phyloP scores from a whole-genome alignment of 2,329 filamentous ascomycete genomes.

The Curvularia eragrostidis region DNA sequence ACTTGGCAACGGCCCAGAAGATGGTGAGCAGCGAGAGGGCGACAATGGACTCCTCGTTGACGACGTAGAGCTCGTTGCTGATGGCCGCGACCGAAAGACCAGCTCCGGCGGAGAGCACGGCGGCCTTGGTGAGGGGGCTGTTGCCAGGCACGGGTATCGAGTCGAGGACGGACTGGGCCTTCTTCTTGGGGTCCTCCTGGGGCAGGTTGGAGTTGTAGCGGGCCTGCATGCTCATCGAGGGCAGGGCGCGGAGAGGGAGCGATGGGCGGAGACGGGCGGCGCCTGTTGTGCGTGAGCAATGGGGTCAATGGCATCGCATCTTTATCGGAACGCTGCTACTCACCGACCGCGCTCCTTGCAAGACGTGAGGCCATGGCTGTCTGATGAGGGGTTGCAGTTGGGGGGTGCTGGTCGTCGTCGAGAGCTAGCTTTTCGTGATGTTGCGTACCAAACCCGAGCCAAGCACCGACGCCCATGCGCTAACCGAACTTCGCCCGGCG shows the following conservation, averaged over 20 bases:
- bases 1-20: constrained; percentile 91
- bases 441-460: constrained; percentile 26
- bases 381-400: constrained; percentile 50
- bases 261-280: constrained; percentile 84
- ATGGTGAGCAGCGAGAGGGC: constrained; percentile 91
- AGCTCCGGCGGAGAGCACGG: constrained; percentile 91
- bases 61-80: constrained; percentile 99
- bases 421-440: constrained; percentile 37
- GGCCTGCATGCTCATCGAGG: constrained; percentile 73
- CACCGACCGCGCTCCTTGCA: constrained; percentile 94
- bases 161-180: constrained; percentile 95
- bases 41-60: constrained; percentile 98
- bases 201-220: constrained; percentile 80
- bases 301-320: constrained; percentile 51
- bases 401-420: constrained; percentile 38
- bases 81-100: constrained; percentile 92
- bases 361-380: constrained; percentile 96
- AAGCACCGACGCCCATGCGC: constrained; percentile 27
- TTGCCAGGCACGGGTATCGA: constrained; percentile 90
- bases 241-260: constrained; percentile 75
- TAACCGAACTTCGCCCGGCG: constrained; percentile 37
- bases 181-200: constrained; percentile 89
- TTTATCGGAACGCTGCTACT: constrained; percentile 54
- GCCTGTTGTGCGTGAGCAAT: constrained; percentile 63
- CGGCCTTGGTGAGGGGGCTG: constrained; percentile 92